Evolutionary conservation across 176 grass and related monocot species (phyloP), one percentile per base, ranked within the genome.

Genomic region (Canna indica): DNA sequence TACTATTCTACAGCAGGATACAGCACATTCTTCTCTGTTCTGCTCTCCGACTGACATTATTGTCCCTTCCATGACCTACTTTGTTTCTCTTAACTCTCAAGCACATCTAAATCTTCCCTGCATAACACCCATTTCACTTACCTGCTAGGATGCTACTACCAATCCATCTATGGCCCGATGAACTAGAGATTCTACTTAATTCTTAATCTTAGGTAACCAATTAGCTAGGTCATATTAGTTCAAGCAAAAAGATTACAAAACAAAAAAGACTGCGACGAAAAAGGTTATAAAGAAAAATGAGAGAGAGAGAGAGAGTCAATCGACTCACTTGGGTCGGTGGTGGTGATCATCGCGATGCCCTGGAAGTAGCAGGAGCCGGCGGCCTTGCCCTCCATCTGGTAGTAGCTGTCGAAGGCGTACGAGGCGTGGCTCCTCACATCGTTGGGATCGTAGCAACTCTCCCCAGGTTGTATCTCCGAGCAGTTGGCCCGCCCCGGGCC

Each of bases 311-410:
- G 13, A 27, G 42, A 15, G 36, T 59, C 17, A 18, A 80, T 26
- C 30, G 31, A 86, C 86, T 93, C 71, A 99, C 94, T 99, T 9
- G 94, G 94, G 75, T 99, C 90, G 5, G 85, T 85, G 70, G 94
- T 93, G 75, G 90, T 93, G 90, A 99, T 78, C 84, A 93, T 90
- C 28, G 88, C 94, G 66, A 67, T 82, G 36, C 90, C 90, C 79
- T 93, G 89, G 85, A 99, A 99, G 80, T 90, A 90, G 84, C 94
- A 99, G 0, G 89, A 93, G 0, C 90, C 90, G 14, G 82, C 83
- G 22, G 73, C 87, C 79, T 80, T 87, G 32, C 90, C 82, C 74
- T 90, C 77, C 60, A 47, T 80, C 78, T 99, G 86, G 81, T 99
- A 99, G 81, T 99, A 99, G 35, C 64, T 78, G 75, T 99, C 79